A percentile compares a stretch with the other conserved stretches of the same genome.
phyloP scores from a whole-genome alignment of 768 basidiomycete genomes.

The Termitomyces bulborhizus region DNA sequence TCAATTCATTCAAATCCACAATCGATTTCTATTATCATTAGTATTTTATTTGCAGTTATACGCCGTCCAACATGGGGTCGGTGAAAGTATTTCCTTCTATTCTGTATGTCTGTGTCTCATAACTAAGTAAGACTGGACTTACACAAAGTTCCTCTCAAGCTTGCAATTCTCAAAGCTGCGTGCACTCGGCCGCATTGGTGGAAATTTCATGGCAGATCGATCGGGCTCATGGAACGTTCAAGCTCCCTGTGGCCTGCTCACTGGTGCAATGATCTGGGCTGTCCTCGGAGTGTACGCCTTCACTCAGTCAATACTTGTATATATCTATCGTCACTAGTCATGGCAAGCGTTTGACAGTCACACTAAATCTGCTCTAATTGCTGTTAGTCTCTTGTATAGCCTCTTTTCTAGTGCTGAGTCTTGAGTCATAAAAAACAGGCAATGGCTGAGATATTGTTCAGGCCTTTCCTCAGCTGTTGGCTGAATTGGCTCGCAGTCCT shows the following conservation, averaged over 20 bases:
- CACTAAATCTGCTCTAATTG: constrained; percentile 25
- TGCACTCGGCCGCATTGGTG: constrained; percentile 28
- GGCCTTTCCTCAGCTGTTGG: constrained; percentile 29
- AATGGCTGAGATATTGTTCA: constrained; percentile 4
- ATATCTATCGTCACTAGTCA: too few relatives aligned
- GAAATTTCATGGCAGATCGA: constrained; percentile 26
- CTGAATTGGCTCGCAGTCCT: constrained; percentile 24
- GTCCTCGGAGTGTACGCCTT: constrained; percentile 28
- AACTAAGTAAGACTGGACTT: neutral
- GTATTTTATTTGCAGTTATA: constrained; percentile 14
- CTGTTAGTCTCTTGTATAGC: constrained; percentile 40
- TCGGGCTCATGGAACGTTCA: constrained; percentile 28
- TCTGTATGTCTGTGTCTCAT: constrained; percentile 9
- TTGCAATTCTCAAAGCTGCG: constrained; percentile 31
- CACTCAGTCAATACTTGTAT: neutral
- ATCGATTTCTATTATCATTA: neutral
- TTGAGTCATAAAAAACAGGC: neutral
- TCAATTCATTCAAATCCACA: neutral
- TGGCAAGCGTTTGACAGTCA: constrained; percentile 19
- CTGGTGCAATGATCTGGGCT: constrained; percentile 35
- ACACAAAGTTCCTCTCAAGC: constrained; percentile 12
- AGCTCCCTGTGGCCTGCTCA: constrained; percentile 23
- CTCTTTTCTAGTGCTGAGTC: constrained; percentile 37
- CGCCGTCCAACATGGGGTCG: constrained; percentile 17
- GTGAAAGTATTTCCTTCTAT: constrained; percentile 13